These are phyloP conservation scores for Penicillium antarcticum DNA, from an alignment of 495 filamentous ascomycete species.

Conservation along the genomic window DNA sequence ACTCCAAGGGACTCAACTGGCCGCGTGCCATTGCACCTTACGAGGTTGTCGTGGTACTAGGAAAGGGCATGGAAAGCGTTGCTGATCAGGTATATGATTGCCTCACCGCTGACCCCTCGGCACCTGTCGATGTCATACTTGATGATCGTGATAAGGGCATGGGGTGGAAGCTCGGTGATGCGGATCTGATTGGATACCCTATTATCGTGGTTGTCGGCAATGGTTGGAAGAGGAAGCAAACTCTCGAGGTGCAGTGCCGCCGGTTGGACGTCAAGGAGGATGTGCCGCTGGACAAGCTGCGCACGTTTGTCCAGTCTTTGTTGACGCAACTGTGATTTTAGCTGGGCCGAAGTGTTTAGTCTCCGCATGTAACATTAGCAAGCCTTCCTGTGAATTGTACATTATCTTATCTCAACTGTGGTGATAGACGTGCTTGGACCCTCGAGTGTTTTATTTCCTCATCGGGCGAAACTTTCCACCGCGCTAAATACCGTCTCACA, in stretches of 20 bases:
- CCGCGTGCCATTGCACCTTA: slow-evolving; percentile 83
- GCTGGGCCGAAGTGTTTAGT: no score
- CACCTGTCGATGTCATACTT: slow-evolving; percentile 57
- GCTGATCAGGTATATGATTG: slow-evolving; percentile 60
- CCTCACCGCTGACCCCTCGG: slow-evolving; percentile 28
- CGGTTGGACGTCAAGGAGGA: slow-evolving; percentile 48
- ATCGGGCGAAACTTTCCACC: not conserved
- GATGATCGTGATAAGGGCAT: slow-evolving; percentile 73
- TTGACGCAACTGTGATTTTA: slow-evolving; percentile 37
- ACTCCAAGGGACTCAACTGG: slow-evolving; percentile 81
- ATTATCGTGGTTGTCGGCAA: slow-evolving; percentile 75
- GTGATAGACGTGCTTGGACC: not conserved
- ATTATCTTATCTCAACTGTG: slow-evolving; percentile 1
- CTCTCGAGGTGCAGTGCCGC: slow-evolving; percentile 77
- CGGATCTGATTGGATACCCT: slow-evolving; percentile 85
- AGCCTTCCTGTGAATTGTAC: not conserved
- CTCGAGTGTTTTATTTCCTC: not conserved
- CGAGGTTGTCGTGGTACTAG: slow-evolving; percentile 67
- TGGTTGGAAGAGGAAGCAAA: slow-evolving; percentile 60
- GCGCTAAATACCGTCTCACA: no score
- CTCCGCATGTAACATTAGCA: slow-evolving; percentile 2
- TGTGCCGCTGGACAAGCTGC: slow-evolving; percentile 39
- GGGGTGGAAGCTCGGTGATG: slow-evolving; percentile 84
- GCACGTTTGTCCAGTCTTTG: slow-evolving; percentile 35
- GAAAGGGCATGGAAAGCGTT: slow-evolving; percentile 41